These are phyloP conservation scores for Plenodomus biglobosus DNA, from an alignment of 2,329 filamentous ascomycete genomes.

Conservation along the genomic window DNA sequence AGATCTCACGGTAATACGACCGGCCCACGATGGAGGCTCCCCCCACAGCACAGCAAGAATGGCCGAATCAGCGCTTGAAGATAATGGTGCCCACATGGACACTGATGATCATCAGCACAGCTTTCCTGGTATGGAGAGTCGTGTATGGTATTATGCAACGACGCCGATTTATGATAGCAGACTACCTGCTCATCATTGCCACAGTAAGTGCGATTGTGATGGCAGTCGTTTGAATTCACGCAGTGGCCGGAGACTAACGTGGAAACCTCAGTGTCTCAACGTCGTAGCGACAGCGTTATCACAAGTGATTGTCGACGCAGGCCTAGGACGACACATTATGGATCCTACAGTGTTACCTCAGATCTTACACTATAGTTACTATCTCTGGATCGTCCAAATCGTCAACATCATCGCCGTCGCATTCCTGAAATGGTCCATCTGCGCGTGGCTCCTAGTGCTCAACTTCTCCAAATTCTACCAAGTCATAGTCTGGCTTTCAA, in stretches of 20 bases:
- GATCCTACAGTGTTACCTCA: conserved; percentile 22
- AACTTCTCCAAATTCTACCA: conserved; percentile 32
- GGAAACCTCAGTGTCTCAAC: conserved; percentile 14
- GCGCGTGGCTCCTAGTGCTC: conserved; percentile 31
- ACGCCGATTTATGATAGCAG: conserved; percentile 26
- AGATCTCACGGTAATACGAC: neutral
- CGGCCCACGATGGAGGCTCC: conserved; percentile 12
- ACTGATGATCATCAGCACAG: conserved; percentile 21
- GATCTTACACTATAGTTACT: conserved; percentile 23
- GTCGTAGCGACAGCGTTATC: conserved; percentile 14
- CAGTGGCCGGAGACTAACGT: conserved; percentile 1
- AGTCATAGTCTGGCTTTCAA: conserved; percentile 31
- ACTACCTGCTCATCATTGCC: conserved; percentile 32
- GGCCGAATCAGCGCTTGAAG: conserved; percentile 25
- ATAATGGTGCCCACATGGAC: conserved; percentile 23
- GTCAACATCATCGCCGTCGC: conserved; percentile 30
- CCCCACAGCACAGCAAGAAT: conserved; percentile 16
- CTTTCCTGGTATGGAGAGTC: conserved; percentile 29
- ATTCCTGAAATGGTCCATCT: conserved; percentile 36
- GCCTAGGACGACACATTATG: conserved; percentile 26
- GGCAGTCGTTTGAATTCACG: conserved; percentile 3
- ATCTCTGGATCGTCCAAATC: conserved; percentile 28
- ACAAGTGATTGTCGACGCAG: conserved; percentile 19
- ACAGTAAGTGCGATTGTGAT: conserved; percentile 15
- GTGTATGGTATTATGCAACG: conserved; percentile 21